Evolutionary conservation across 371 early-diverging fungal species (phyloP).

Genomic region (Lichtheimia ramosa): DNA sequence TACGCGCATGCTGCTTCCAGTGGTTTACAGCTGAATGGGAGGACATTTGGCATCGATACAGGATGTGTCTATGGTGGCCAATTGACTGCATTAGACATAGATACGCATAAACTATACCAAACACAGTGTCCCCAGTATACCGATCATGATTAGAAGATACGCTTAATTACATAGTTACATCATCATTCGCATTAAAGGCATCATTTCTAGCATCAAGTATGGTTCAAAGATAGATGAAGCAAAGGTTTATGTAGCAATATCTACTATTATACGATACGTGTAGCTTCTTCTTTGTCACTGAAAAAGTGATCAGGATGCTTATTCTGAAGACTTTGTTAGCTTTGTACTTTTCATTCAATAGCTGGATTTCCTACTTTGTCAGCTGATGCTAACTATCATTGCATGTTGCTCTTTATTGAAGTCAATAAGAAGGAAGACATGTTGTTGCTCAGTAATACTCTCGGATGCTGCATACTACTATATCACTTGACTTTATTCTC

Average conservation of each 20-base stretch:
- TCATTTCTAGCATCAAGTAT: not conserved
- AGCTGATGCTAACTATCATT: no score
- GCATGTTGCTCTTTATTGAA: no score
- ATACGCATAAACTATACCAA: conserved; percentile 23
- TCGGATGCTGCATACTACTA: no score
- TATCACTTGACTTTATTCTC: no score
- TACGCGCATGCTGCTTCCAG: conserved; percentile 76
- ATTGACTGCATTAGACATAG: conserved; percentile 55
- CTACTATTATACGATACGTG: no score
- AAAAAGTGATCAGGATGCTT: not conserved
- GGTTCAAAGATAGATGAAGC: not conserved
- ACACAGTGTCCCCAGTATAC: conserved; percentile 18
- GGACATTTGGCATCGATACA: conserved; percentile 65
- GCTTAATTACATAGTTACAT: not conserved
- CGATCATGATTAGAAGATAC: not conserved
- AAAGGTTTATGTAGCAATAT: no score
- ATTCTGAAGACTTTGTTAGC: conserved; percentile 28
- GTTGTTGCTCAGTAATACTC: no score
- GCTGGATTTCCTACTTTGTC: no score
- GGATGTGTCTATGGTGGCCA: conserved; percentile 69
- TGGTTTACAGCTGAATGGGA: conserved; percentile 50
- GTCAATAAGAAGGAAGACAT: no score
- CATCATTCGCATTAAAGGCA: not conserved
- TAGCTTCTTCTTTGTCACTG: no score
- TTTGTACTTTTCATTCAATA: no score